Evolutionary conservation across 2,329 filamentous ascomycete species (phyloP), one percentile per base, ranked within the genome.

Genomic region (Xylaria sp.): DNA sequence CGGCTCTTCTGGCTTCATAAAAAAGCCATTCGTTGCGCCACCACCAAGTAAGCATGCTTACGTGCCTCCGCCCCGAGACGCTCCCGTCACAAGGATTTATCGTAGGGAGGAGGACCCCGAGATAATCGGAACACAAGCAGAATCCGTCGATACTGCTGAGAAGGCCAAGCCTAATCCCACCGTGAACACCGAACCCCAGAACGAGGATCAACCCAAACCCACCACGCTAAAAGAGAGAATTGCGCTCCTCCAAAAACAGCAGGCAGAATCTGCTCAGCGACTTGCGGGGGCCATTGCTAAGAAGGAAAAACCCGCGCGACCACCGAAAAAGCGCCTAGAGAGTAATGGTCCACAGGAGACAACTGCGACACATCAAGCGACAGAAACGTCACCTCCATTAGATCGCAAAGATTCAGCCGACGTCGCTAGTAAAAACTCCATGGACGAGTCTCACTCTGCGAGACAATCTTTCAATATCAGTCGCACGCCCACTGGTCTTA

Each of bases 21-120:
- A 95, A 85, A 98, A 98, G 80, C 94, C 95, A 0, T 99, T 97
- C 75, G 94, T 99, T 63, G 93, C 96, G 3, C 94, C 96, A 58
- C 96, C 96, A 20, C 96, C 96, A 0, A 97, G 94, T 79, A 91
- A 93, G 72, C 91, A 97, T 81, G 92, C 95, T 27, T 99, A 93
- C 75, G 86, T 99, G 10, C 93, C 96, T 27, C 90, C 92, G 3
- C 85, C 86, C 33, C 88, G 90, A 25, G 91, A 96, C 69, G 81
- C 86, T 17, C 89, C 91, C 0, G 86, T 90, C 5, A 85, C 90
- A 54, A 96, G 91, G 81, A 79, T 94, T 25, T 97, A 97, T 77
- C 88, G 90, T 61, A 87, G 96, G 53, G 94, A 98, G 7, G 95
- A 97, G 77, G 94, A 97, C 71, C 91, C 93, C 0, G 87, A 90